phyloP scores from a whole-genome alignment of 1,284 basidiomycete species.

The Meira nashicola region DNA sequence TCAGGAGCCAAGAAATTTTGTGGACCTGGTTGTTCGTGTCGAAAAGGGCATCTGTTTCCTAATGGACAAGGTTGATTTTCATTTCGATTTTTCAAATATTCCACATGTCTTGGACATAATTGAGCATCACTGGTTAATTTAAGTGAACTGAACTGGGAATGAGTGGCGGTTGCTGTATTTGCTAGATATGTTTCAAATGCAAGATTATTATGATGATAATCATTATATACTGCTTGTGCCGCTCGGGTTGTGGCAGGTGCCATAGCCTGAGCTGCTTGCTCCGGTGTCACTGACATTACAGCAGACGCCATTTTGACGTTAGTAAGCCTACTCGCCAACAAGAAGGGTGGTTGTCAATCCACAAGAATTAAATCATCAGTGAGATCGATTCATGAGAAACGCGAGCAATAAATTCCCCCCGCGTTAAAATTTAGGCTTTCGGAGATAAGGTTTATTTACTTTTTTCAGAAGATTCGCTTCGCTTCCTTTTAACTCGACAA shows the following conservation, averaged over 20 bases:
- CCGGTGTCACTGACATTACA: neutral
- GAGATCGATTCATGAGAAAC: too few relatives aligned
- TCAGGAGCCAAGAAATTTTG: constrained; percentile 83
- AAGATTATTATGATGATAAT: constrained; percentile 87
- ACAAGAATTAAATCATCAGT: too few relatives aligned
- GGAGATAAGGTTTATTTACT: too few relatives aligned
- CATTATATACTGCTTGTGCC: constrained; percentile 58
- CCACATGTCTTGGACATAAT: constrained; percentile 15
- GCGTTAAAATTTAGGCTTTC: too few relatives aligned
- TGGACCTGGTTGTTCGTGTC: constrained; percentile 78
- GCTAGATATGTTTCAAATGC: constrained; percentile 68
- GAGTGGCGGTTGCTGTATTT: neutral
- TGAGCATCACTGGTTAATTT: constrained; percentile 16
- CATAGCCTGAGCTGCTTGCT: constrained; percentile 2
- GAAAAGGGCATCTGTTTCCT: constrained; percentile 78
- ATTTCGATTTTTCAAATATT: constrained; percentile 9
- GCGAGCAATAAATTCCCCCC: too few relatives aligned
- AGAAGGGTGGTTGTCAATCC: too few relatives aligned
- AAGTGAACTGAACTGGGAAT: constrained; percentile 1
- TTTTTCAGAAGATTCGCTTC: too few relatives aligned
- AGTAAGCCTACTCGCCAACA: neutral
- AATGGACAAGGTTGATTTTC: constrained; percentile 64
- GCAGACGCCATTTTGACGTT: neutral
- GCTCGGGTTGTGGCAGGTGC: constrained; percentile 5
- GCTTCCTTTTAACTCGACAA: too few relatives aligned